A percentile compares a stretch with the other conserved stretches of the same genome.
Evolutionary conservation across 345 rosid genomes (phyloP).

Genomic region (Luvunga scandens): DNA sequence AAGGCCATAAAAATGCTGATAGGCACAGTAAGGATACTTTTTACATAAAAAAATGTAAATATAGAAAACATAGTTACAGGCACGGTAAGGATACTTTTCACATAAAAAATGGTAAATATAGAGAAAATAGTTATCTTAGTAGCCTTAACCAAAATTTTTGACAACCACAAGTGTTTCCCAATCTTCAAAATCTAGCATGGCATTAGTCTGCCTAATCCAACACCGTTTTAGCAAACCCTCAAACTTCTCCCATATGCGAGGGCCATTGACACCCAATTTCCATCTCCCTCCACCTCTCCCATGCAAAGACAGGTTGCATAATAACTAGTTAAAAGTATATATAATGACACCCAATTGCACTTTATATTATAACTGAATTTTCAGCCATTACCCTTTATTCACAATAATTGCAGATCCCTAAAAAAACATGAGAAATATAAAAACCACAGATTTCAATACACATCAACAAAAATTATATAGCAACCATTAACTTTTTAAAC

Average conservation of each 20-base stretch:
- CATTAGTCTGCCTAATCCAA: conserved; percentile 2
- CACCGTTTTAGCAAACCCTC: not conserved
- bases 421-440: not conserved
- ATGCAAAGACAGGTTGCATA: not conserved
- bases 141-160: not conserved
- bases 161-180: not conserved
- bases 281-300: not conserved
- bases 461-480: not conserved
- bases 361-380: not conserved
- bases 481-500: not conserved
- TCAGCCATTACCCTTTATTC: not conserved
- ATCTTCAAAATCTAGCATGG: not conserved
- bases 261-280: not conserved
- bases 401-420: not conserved
- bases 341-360: not conserved
- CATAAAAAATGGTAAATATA: not conserved
- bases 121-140: not conserved
- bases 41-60: not conserved
- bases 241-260: not conserved
- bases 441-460: not conserved
- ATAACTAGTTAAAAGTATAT: not conserved
- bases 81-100: not conserved
- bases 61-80: not conserved
- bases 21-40: not conserved
- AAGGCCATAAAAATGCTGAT: not conserved